phyloP scores from a whole-genome alignment of 1,139 yeast species.

The Debaryomyces nepalensis region DNA sequence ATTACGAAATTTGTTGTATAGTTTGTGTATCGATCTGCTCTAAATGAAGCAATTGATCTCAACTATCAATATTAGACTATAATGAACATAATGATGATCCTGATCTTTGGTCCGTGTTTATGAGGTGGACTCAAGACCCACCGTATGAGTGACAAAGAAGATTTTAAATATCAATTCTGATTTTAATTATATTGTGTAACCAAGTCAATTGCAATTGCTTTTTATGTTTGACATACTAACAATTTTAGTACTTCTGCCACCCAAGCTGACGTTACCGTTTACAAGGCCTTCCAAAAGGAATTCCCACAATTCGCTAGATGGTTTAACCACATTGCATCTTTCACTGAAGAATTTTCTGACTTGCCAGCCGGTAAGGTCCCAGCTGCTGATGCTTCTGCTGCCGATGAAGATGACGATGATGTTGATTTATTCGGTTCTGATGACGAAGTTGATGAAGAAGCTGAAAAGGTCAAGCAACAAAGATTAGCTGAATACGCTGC shows the following conservation, averaged over 20 bases:
- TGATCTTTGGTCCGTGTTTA: conserved; percentile 93
- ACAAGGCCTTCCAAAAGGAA: conserved; percentile 92
- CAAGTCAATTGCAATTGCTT: not conserved
- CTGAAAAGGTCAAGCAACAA: conserved; percentile 95
- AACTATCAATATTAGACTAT: conserved; percentile 12
- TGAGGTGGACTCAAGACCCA: conserved; percentile 94
- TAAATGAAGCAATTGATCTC: conserved; percentile 7
- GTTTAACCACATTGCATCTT: conserved; percentile 97
- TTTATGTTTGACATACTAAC: conserved; percentile 28
- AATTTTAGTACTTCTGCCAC: conserved; percentile 73
- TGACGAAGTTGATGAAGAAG: conserved; percentile 94
- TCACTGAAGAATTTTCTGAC: conserved; percentile 77
- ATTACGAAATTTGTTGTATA: conserved; percentile 2
- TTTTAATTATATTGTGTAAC: conserved; percentile 14
- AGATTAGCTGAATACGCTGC: conserved; percentile 98
- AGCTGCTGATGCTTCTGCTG: conserved; percentile 65
- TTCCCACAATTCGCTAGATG: conserved; percentile 97
- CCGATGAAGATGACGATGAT: conserved; percentile 84
- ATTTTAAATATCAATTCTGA: conserved; percentile 51
- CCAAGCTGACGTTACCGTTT: conserved; percentile 93
- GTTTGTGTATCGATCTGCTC: not conserved
- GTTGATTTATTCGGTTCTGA: conserved; percentile 95
- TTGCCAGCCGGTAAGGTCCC: conserved; percentile 80
- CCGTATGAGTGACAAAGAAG: conserved; percentile 82
- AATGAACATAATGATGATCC: conserved; percentile 59